These are phyloP conservation scores for Linnemannia exigua DNA, from an alignment of 192 early-diverging fungal genomes.

Conservation along the genomic window DNA sequence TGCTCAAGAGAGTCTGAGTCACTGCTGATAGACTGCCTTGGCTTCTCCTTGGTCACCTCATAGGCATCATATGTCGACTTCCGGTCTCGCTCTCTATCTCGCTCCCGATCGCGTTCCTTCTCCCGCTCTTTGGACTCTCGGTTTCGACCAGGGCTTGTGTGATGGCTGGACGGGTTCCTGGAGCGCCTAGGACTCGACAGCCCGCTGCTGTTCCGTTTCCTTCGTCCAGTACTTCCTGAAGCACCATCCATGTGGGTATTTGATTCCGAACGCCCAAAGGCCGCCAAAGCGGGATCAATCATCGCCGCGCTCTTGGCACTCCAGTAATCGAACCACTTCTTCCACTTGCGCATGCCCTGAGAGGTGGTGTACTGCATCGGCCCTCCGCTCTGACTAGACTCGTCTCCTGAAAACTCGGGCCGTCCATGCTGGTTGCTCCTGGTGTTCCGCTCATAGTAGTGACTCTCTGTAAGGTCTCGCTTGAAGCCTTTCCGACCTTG, in stretches of 20 bases:
- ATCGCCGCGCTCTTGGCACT: conserved; percentile 48
- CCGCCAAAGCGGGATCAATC: conserved; percentile 52
- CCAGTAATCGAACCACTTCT: conserved; percentile 53
- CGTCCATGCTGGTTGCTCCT: background rate
- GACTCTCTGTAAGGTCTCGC: background rate
- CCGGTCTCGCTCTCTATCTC: conserved; percentile 35
- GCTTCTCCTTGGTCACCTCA: conserved; percentile 7
- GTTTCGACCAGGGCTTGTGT: conserved; percentile 22
- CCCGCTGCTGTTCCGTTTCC: conserved; percentile 33
- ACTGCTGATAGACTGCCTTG: background rate
- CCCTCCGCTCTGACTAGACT: conserved; percentile 32
- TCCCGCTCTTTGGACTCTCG: conserved; percentile 40
- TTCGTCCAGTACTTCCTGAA: background rate
- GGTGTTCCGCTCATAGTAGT: conserved; percentile 3
- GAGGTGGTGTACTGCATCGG: conserved; percentile 52
- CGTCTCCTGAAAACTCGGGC: conserved; percentile 35
- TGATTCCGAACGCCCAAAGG: conserved; percentile 44
- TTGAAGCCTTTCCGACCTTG: background rate
- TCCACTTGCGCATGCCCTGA: conserved; percentile 56
- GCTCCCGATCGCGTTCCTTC: conserved; percentile 41
- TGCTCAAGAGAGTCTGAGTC: conserved; percentile 17
- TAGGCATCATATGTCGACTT: conserved; percentile 26
- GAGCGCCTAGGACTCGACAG: conserved; percentile 30
- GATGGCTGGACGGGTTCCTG: conserved; percentile 8
- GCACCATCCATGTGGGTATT: conserved; percentile 14